A percentile compares a stretch with the other conserved stretches of the same genome.
These are phyloP conservation scores for Dipteronia sinensis DNA, from an alignment of 345 rosid species.

Conservation along the genomic window DNA sequence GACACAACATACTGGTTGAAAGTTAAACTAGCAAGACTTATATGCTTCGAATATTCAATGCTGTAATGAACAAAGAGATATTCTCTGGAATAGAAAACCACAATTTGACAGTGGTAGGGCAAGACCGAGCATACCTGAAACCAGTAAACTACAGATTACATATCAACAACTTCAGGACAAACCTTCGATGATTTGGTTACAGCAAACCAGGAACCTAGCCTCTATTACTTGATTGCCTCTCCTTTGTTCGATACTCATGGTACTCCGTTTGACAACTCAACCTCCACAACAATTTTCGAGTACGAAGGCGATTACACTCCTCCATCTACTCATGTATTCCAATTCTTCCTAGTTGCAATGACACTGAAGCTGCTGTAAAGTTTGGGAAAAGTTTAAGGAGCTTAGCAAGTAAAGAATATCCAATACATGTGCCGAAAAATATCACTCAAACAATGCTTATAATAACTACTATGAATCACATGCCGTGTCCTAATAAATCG, in stretches of 20 bases:
- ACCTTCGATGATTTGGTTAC: too few species aligned
- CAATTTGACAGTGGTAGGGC: slow-evolving; percentile 35
- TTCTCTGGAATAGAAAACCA: slow-evolving; percentile 36
- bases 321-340: too few species aligned
- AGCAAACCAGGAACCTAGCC: too few species aligned
- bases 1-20: slow-evolving; percentile 17
- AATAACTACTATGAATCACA: slow-evolving; percentile 21
- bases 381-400: slow-evolving; percentile 17
- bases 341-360: too few species aligned
- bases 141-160: slow-evolving; percentile 19
- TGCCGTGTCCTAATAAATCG: slow-evolving; percentile 20
- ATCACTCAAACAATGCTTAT: slow-evolving; percentile 23
- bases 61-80: slow-evolving; percentile 27
- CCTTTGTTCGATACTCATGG: too few species aligned
- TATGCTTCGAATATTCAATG: slow-evolving; percentile 37
- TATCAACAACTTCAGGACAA: too few species aligned
- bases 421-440: slow-evolving; percentile 37
- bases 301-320: too few species aligned
- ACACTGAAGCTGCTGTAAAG: slow-evolving; percentile 11
- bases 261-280: too few species aligned
- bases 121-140: slow-evolving; percentile 36
- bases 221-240: too few species aligned
- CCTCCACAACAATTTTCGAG: too few species aligned
- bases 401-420: slow-evolving; percentile 25
- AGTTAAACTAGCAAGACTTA: slow-evolving; percentile 33